Evolutionary conservation across 2,329 filamentous ascomycete species (phyloP).

Genomic region (Trichoderma sp.): DNA sequence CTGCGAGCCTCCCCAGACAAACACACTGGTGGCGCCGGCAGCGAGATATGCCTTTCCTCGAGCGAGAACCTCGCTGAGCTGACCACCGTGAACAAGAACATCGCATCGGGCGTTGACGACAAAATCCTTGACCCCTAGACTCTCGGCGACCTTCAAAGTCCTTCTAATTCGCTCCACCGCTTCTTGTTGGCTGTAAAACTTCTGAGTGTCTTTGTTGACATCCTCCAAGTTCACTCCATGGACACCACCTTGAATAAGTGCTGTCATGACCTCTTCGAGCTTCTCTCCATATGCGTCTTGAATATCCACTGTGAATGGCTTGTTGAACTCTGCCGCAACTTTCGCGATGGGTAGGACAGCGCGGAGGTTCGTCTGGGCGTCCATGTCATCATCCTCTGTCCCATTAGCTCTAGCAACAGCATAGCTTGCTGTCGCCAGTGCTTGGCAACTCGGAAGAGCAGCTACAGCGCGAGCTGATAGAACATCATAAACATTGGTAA

Average conservation of each 20-base stretch:
- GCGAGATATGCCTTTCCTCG: neutral
- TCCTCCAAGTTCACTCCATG: neutral
- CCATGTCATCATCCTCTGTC: neutral
- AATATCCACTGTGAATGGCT: neutral
- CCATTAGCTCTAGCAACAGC: neutral
- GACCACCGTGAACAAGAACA: neutral
- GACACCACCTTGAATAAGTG: neutral
- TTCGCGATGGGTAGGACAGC: neutral
- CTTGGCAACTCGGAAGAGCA: neutral
- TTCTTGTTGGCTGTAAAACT: neutral
- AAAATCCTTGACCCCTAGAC: neutral
- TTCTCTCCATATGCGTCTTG: neutral
- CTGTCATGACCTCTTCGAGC: neutral
- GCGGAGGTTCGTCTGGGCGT: neutral
- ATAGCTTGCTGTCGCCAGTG: neutral
- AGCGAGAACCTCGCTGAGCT: neutral
- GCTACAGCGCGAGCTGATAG: neutral
- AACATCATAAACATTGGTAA: neutral
- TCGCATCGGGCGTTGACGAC: neutral
- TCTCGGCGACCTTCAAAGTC: neutral
- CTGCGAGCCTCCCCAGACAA: neutral
- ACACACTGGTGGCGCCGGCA: neutral
- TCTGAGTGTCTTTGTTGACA: neutral
- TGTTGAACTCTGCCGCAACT: neutral
- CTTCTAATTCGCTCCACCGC: neutral